Percentiles rank a stretch among this genome's conserved stretches.
Evolutionary conservation across 768 basidiomycete species (phyloP).

Genomic region (Sistotremastrum suecicum): DNA sequence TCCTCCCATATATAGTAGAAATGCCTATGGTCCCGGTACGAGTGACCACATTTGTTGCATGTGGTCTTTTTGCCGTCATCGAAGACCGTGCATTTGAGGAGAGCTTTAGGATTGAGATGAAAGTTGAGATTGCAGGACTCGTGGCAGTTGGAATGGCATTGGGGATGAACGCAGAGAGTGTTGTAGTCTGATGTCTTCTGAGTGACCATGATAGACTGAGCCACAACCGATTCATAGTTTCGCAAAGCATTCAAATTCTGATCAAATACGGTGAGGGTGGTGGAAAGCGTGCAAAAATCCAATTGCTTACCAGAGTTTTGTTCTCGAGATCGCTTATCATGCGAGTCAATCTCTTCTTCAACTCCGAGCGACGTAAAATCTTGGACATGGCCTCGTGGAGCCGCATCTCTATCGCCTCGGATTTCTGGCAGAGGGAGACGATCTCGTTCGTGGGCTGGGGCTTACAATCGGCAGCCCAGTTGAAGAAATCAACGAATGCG

Average conservation of each 20-base stretch:
- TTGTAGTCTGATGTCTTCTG: not conserved
- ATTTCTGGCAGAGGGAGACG: no score
- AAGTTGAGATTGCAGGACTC: not conserved
- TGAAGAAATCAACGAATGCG: not conserved
- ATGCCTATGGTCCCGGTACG: conserved; percentile 7
- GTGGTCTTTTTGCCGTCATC: not conserved
- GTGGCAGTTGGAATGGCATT: not conserved
- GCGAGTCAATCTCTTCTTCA: no score
- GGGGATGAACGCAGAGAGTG: not conserved
- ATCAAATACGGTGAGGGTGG: no score
- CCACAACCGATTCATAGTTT: not conserved
- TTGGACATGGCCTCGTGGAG: no score
- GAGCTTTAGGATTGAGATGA: not conserved
- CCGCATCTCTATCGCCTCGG: no score
- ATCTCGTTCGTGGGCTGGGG: not conserved
- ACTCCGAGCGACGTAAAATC: no score
- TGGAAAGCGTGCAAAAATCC: no score
- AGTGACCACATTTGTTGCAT: conserved; percentile 9
- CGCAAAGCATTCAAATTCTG: not conserved
- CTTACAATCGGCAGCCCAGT: not conserved
- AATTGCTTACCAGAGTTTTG: no score
- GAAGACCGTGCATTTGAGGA: not conserved
- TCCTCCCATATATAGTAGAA: conserved; percentile 7
- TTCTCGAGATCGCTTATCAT: no score
- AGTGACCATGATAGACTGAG: not conserved